Base-by-base conservation (phyloP, 225 moss, liverwort and hornwort species). In the Ulota crispa region DNA sequence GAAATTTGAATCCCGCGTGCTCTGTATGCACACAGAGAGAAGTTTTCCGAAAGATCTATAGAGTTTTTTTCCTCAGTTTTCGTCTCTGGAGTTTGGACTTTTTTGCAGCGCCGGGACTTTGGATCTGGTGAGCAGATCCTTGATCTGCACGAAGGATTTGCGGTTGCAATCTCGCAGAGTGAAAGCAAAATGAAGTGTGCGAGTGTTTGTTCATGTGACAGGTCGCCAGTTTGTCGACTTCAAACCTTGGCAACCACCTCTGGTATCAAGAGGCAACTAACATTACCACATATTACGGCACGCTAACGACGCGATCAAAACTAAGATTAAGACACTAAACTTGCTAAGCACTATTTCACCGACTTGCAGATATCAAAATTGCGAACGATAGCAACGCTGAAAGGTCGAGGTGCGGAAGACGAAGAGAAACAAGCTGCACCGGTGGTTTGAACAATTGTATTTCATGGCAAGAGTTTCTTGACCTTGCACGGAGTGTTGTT, bases 231-330 rank as follows among this genome's bases (percentile, higher is more conserved):
- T 64, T 45, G 43, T 70, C 43, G 8, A 54, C 42, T 55, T 67
- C 21, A 21, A 84, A 54, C 54, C 27, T 54, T 70, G 64, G 76
- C 47, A 76, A 81, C 70, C 57, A 43, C 75, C 75, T 81, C 32
- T 56, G n/a, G 57, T 57, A 9, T 45, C 42, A 56, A 28, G 63
- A 45, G 10, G 21, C 37, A 27, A 34, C n/a, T 50, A 8, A 27
- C 26, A 20, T 0, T 61, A 3, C 11, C 13, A 24, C 8, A 16
- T 3, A 20, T 8, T 10, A 70, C 70, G 52, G 20, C 28, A 39
- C 54, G 73, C 34, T 56, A 55, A 43, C 21, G 42, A 70, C 9
- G 11, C 54, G 11, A 76, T 20, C 54, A 34, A 21, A 70, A 47
- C 34, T 39, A 7, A 45, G 19, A 27, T 27, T 70, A 76, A 34